Base-by-base conservation (phyloP, 2,329 filamentous ascomycete species). In the Massarina eburnea region DNA sequence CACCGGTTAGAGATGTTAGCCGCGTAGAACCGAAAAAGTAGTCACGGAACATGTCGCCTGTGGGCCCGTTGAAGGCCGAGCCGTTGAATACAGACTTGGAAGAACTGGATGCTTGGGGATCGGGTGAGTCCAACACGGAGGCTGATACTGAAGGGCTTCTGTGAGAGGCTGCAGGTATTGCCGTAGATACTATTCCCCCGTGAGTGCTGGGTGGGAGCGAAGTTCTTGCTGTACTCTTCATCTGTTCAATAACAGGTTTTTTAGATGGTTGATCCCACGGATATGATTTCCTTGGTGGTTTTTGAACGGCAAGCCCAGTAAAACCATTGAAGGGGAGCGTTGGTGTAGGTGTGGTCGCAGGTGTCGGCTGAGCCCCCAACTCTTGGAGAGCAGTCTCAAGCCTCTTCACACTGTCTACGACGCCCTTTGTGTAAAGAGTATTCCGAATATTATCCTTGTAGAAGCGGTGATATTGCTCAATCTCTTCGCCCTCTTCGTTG, bases 361-460 rank as follows among this genome's bases (percentile, higher is more conserved):
- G 17, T 9, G 34, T n/a, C 26, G 46, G 17, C 8, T 47, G 33
- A 3, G 39, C 41, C n/a, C 47, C 51, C 4, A 61, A 43, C 46
- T 67, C 57, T 15, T 58, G 42, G 1, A 66, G 43, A 18, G 62
- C 64, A 9, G 26, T 44, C 12, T 53, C 7, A 12, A 68, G 40
- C 0, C 50, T 57, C n/a, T 44, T 44, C 39, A 42, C 54, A 19
- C 41, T 53, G 17, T 29, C 26, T 6, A 66, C 41, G 9, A 71
- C 41, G 9, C 59, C 58, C 32, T 63, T 57, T 1, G 33, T 57
- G 49, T 61, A 64, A 2, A 60, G 34, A 0, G 59, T 62, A 15
- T 63, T 54, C 3, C 57, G 52, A 15, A 71, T 61, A 1, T 48
- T 46, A 30, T 69, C 59, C 35, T 64, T 62, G 53, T 71, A 72